phyloP scores from a whole-genome alignment of 2,329 filamentous ascomycete species.

The Ilyonectria robusta region DNA sequence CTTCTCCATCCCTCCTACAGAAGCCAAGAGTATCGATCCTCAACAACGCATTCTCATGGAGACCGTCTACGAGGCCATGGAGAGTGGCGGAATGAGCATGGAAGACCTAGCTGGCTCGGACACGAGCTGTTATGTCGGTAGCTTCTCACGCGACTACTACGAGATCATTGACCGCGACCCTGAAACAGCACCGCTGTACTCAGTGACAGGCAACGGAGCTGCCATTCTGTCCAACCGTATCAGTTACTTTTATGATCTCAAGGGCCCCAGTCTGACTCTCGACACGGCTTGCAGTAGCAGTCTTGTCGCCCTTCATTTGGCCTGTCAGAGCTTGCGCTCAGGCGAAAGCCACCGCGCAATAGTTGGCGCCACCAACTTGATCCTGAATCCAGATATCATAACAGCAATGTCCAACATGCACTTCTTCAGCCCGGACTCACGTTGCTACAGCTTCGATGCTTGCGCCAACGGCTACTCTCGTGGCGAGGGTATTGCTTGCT shows the following conservation, averaged over 20 bases:
- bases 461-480: slow-evolving; percentile 59
- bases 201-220: slow-evolving; percentile 16
- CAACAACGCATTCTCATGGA: slow-evolving; percentile 41
- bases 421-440: slow-evolving; percentile 46
- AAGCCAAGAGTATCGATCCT: slow-evolving; percentile 43
- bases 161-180: slow-evolving; percentile 24
- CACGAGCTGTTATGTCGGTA: slow-evolving; percentile 25
- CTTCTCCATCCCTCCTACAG: slow-evolving; percentile 38
- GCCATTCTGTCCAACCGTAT: slow-evolving; percentile 25
- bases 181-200: slow-evolving; percentile 11
- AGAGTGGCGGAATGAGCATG: slow-evolving; percentile 48
- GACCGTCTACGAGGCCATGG: slow-evolving; percentile 31
- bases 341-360: slow-evolving; percentile 41
- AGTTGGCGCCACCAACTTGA: slow-evolving; percentile 41
- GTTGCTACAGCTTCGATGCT: slow-evolving; percentile 54
- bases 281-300: slow-evolving; percentile 24
- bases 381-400: slow-evolving; percentile 41
- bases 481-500: slow-evolving; percentile 57
- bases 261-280: slow-evolving; percentile 15
- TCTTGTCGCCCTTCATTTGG: slow-evolving; percentile 29
- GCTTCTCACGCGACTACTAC: slow-evolving; percentile 27
- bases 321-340: slow-evolving; percentile 28
- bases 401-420: slow-evolving; percentile 39
- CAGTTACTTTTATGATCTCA: slow-evolving; percentile 25
- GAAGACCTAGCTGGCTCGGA: slow-evolving; percentile 13